Percentiles rank a stretch among this genome's conserved stretches.
These are phyloP conservation scores for Corinectria fuckeliana DNA, from an alignment of 2,329 filamentous ascomycete species.

Conservation along the genomic window DNA sequence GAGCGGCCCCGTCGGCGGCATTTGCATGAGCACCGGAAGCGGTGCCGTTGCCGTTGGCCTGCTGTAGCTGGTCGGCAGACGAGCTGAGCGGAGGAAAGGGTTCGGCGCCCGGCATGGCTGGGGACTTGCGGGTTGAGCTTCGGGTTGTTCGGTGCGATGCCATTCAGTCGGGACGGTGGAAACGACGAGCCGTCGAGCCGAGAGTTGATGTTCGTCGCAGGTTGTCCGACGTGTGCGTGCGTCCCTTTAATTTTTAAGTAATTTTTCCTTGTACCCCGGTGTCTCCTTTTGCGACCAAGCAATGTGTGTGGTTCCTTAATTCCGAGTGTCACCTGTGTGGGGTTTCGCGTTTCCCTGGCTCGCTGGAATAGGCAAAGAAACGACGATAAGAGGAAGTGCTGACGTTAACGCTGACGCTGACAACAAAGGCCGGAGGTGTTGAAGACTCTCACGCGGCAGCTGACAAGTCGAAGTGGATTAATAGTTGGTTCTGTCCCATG, in stretches of 20 bases:
- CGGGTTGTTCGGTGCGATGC: slow-evolving; percentile 4
- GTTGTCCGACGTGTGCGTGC: neutral
- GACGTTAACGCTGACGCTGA: slow-evolving; percentile 1
- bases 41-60: slow-evolving; percentile 40
- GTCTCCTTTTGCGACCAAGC: neutral
- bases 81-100: slow-evolving; percentile 63
- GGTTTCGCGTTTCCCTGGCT: neutral
- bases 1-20: slow-evolving; percentile 46
- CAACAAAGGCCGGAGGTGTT: neutral
- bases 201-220: neutral
- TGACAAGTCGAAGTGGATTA: slow-evolving; percentile 3
- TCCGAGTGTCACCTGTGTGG: neutral
- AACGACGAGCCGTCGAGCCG: neutral
- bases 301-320: neutral
- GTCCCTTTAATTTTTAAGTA: neutral
- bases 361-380: neutral
- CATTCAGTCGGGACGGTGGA: neutral
- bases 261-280: neutral
- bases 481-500: neutral
- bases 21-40: slow-evolving; percentile 25
- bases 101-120: slow-evolving; percentile 54
- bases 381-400: neutral
- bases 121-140: slow-evolving; percentile 5
- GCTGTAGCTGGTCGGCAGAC: slow-evolving; percentile 56
- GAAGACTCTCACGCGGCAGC: slow-evolving; percentile 1